Base-by-base conservation (phyloP, 768 basidiomycete species). In the Pleurotus giganteus region DNA sequence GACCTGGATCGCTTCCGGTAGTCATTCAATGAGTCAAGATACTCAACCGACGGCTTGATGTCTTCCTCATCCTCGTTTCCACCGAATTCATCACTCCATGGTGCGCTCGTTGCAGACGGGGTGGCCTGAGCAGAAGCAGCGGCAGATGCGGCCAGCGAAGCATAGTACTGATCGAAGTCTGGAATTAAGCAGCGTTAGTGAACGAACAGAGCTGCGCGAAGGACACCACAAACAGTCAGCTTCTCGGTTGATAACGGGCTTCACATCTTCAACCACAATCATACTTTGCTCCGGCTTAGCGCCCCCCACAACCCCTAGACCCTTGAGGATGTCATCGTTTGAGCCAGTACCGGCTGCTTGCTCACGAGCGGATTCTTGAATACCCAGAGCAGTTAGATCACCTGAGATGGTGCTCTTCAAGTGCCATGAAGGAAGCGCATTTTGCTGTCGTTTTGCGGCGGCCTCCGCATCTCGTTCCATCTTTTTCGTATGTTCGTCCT, bases 371-470 rank as follows among this genome's bases (percentile, higher is more conserved):
- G 68, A 82, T 66, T 91, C 89, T 61, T 85, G 82, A 55, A 90
- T 80, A 17, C 94, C 93, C 36, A 95, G 76, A 19, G 91, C 88
- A 0, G 96, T 97, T 57, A 94, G 74, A 60, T 95, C 89, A 7
- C 94, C 94, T 3, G 93, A 87, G 57, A 99, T 93, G 2, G 97
- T 99, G 65, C 93, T 95, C 70, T 92, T 90, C 61, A 94, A 80
- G 74, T 97, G 92, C 97, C 97, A 99, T 11, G 89, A 78, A 1
- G 97, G 97, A 42, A 99, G 74, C 0, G 86, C 83, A 66, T 98
- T 98, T 73, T 98, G 94, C 65, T 88, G 83, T 55, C 92, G 73
- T 71, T 94, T 94, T 53, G 86, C 82, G 55, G 89, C 89, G 1
- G 89, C 89, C 68, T 94, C 85, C 19, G 82, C 84, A 61, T 91